Evolutionary conservation across 2,329 filamentous ascomycete genomes (phyloP), one percentile per base, ranked within the genome.

Genomic region (Xylariaceae sp.): DNA sequence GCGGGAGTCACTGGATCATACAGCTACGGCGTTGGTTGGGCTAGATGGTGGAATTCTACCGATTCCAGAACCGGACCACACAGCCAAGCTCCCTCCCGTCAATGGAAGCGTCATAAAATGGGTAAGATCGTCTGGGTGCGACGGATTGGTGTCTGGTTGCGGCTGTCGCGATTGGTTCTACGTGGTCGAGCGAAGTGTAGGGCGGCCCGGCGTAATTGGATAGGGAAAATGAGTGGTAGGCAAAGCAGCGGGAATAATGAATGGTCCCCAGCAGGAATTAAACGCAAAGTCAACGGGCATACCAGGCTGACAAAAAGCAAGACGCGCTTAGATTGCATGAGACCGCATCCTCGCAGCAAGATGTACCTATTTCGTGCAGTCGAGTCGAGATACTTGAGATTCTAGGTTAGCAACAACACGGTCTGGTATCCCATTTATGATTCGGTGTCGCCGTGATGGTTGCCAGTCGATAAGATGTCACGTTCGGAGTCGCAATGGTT

Each of bases 161-260:
- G 37, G 37, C 54, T 56, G 56, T 59, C 37, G 54, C 54, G 52
- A 30, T 50, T 53, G 53, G 45, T 35, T n/a, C 23, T 51, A 45
- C 30, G 53, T 44, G 44, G 35, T 39, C 37, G 35, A 42, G 44
- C 35, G 18, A 15, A 42, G 48, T 37, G 51, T 23, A 57, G 47
- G 51, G 5, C 51, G 51, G 34, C 51, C 9, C n/a, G 18, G 51
- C 37, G 53, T 42, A 18, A 23, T 7, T 34, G 2, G 15, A 34
- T 39, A 53, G 35, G 17, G 42, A 51, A 56, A 58, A 55, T 54
- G 59, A 63, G 53, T 56, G 59, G 50, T 57, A 57, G 56, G 52
- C 35, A 47, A 30, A 30, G 23, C 23, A 59, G 56, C 49, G 39
- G 37, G 52, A 30, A 49, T 15, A 39, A 50, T 30, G 50, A 42